Evolutionary conservation across 2,329 filamentous ascomycete genomes (phyloP).

Genomic region (Colletotrichum scovillei): DNA sequence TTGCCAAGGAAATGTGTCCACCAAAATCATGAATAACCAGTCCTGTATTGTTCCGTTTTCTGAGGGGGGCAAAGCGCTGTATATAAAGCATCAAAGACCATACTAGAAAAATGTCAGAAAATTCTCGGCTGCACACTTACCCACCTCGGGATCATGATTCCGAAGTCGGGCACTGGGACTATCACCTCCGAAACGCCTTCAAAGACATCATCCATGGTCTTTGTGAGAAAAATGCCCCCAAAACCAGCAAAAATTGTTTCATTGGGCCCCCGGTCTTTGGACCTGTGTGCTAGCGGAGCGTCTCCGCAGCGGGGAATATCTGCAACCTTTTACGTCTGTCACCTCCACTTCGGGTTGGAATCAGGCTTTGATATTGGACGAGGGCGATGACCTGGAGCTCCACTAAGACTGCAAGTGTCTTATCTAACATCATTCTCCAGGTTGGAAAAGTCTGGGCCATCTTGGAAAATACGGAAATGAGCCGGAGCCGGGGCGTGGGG

Average conservation of each 20-base stretch:
- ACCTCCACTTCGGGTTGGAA: slow-evolving; percentile 32
- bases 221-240: background rate
- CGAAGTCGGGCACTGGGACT: slow-evolving; percentile 25
- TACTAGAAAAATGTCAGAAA: background rate
- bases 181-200: slow-evolving; percentile 4
- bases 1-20: slow-evolving; percentile 3
- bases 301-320: slow-evolving; percentile 28
- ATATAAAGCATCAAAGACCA: slow-evolving; percentile 12
- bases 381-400: slow-evolving; percentile 6
- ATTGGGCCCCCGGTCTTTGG: slow-evolving; percentile 2
- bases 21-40: background rate
- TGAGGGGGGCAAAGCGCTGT: background rate
- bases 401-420: slow-evolving; percentile 11
- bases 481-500: slow-evolving; percentile 25
- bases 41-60: background rate
- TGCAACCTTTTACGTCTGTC: slow-evolving; percentile 22
- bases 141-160: slow-evolving; percentile 14
- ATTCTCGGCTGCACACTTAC: slow-evolving; percentile 7
- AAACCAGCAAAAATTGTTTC: background rate
- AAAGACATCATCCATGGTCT: slow-evolving; percentile 12
- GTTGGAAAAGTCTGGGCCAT: background rate
- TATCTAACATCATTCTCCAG: slow-evolving; percentile 7
- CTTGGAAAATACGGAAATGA: background rate
- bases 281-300: slow-evolving; percentile 10
- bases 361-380: slow-evolving; percentile 33